phyloP scores from a whole-genome alignment of 169 alveolate species.

The Plasmodium vivax region DNA sequence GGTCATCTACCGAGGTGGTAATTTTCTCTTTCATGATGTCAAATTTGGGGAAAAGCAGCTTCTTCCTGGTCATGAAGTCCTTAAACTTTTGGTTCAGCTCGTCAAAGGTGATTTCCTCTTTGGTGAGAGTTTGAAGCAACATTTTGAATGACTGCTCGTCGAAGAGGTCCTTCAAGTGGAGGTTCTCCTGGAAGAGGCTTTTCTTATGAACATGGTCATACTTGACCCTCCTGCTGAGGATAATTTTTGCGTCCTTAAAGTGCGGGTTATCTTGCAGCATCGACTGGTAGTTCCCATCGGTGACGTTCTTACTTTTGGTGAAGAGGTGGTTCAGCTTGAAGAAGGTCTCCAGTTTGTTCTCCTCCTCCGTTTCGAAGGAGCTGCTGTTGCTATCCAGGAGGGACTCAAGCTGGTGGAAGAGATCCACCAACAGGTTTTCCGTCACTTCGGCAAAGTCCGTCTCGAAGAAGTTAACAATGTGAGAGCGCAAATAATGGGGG shows the following conservation, averaged over 20 bases:
- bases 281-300: background rate
- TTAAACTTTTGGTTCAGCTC: background rate
- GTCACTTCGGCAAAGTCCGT: slow-evolving; percentile 13
- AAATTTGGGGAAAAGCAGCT: background rate
- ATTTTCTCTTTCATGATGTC: background rate
- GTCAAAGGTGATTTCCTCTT: background rate
- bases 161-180: slow-evolving; percentile 2
- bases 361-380: background rate
- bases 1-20: background rate
- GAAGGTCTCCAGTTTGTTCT: slow-evolving; percentile 24
- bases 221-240: slow-evolving; percentile 4
- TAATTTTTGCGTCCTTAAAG: background rate
- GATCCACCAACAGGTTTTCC: background rate
- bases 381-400: background rate
- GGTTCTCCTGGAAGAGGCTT: background rate
- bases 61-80: background rate
- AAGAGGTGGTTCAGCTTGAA: background rate
- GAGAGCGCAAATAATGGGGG: background rate
- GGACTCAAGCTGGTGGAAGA: background rate
- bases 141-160: slow-evolving; percentile 8
- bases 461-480: slow-evolving; percentile 26
- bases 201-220: slow-evolving; percentile 16
- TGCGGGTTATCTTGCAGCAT: background rate
- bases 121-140: background rate
- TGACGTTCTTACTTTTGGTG: slow-evolving; percentile 9